Conservation (phyloP, 805 yeast species). For the Starmerella cellae region DNA sequence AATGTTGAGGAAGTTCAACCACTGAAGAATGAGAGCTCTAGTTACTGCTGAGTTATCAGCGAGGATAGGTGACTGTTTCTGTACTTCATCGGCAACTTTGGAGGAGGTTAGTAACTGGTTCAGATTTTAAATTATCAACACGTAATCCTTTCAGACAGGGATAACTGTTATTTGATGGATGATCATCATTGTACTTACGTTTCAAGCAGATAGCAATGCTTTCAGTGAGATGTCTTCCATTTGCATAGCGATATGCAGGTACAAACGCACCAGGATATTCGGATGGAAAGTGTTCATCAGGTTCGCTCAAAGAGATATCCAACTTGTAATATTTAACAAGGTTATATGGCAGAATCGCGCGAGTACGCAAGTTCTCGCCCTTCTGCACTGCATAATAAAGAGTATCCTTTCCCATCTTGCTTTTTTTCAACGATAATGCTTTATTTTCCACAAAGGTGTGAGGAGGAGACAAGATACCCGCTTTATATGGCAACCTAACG, state of each 20-base stretch:
- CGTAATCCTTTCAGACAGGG: conserved; percentile 31
- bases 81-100: conserved; percentile 14
- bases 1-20: conserved; percentile 64
- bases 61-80: conserved; percentile 34
- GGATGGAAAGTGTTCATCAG: conserved; percentile 33
- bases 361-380: conserved; percentile 20
- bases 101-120: conserved; percentile 16
- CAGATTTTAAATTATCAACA: conserved; percentile 24
- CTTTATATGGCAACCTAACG: too few relatives aligned
- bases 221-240: conserved; percentile 54
- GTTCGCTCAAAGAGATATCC: conserved; percentile 39
- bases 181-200: conserved; percentile 32
- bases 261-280: conserved; percentile 29
- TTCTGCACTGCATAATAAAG: conserved; percentile 12
- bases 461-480: too few relatives aligned
- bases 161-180: conserved; percentile 28
- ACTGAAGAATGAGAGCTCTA: conserved; percentile 51
- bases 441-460: too few relatives aligned
- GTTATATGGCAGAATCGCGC: conserved; percentile 14
- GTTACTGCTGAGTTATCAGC: conserved; percentile 37
- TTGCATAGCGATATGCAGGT: conserved; percentile 28
- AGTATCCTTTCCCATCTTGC: conserved; percentile 17
- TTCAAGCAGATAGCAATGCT: conserved; percentile 48
- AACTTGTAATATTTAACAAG: conserved; percentile 43
- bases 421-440: too few relatives aligned